These are phyloP conservation scores for Westerdykella sp. DNA, from an alignment of 2,329 filamentous ascomycete species.

Conservation along the genomic window DNA sequence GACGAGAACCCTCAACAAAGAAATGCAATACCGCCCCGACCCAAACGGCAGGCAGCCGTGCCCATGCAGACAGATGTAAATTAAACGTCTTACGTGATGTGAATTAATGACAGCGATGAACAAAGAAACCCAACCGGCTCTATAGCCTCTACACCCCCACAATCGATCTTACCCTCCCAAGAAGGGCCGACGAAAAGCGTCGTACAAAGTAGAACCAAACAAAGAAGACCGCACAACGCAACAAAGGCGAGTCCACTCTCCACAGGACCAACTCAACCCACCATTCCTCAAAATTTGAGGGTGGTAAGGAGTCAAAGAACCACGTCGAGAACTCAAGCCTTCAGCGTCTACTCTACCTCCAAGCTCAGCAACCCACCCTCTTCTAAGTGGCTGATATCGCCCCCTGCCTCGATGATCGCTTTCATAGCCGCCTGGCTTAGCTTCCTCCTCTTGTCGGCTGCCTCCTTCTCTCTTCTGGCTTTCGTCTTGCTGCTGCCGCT, in stretches of 20 bases:
- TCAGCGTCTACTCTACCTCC: conserved; percentile 8
- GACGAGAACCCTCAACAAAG: background rate
- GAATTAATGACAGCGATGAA: no score
- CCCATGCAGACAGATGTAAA: no score
- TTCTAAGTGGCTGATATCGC: conserved; percentile 49
- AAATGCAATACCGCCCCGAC: background rate
- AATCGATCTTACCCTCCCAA: no score
- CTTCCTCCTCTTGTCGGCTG: conserved; percentile 65
- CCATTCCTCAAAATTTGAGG: background rate
- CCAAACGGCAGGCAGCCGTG: background rate
- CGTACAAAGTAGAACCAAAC: background rate
- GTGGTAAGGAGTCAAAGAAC: background rate
- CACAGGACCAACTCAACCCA: conserved; percentile 2
- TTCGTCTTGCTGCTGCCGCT: conserved; percentile 92
- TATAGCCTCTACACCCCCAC: no score
- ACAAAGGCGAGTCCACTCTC: conserved; percentile 1
- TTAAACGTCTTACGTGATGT: no score
- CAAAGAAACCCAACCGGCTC: no score
- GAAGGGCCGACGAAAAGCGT: no score
- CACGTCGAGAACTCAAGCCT: conserved; percentile 1
- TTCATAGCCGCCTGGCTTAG: conserved; percentile 63
- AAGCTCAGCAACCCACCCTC: conserved; percentile 36
- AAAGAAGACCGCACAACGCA: background rate
- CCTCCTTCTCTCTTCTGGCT: conserved; percentile 83
- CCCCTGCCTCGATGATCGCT: conserved; percentile 64